Conservation (phyloP, 2,329 filamentous ascomycete species). For the Juglanconis juglandina region DNA sequence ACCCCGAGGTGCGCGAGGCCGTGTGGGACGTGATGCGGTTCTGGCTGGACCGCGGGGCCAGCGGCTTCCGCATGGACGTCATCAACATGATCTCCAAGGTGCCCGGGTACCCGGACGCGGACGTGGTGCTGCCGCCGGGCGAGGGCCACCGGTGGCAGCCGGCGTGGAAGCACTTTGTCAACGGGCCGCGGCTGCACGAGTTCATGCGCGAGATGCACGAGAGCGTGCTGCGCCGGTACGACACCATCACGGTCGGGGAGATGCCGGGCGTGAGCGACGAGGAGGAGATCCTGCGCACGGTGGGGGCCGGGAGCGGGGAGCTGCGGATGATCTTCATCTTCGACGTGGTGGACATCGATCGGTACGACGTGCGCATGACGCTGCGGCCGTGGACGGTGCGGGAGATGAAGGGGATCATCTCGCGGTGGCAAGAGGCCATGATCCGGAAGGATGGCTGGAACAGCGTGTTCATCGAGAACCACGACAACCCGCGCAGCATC, state of each 20-base stretch:
- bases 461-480: conserved; percentile 63
- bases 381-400: conserved; percentile 40
- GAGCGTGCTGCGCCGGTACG: conserved; percentile 11
- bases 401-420: conserved; percentile 49
- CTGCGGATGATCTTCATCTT: conserved; percentile 74
- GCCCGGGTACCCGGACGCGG: conserved; percentile 11
- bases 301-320: conserved; percentile 46
- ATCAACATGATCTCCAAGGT: conserved; percentile 18
- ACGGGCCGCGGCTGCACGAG: conserved; percentile 18
- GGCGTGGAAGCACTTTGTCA: conserved; percentile 7
- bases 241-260: conserved; percentile 17
- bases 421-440: conserved; percentile 60
- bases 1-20: conserved; percentile 58
- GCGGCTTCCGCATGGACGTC: conserved; percentile 57
- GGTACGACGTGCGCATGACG: conserved; percentile 13
- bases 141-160: conserved; percentile 10
- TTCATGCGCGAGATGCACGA: conserved; percentile 14
- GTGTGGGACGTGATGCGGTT: conserved; percentile 69
- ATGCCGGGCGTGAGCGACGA: conserved; percentile 15
- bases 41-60: conserved; percentile 67
- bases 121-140: conserved; percentile 4
- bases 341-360: conserved; percentile 42
- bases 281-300: conserved; percentile 9
- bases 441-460: conserved; percentile 61
- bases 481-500: conserved; percentile 61